phyloP scores from a whole-genome alignment of 306 rosid genomes.

The Sechiopsis laciniata region DNA sequence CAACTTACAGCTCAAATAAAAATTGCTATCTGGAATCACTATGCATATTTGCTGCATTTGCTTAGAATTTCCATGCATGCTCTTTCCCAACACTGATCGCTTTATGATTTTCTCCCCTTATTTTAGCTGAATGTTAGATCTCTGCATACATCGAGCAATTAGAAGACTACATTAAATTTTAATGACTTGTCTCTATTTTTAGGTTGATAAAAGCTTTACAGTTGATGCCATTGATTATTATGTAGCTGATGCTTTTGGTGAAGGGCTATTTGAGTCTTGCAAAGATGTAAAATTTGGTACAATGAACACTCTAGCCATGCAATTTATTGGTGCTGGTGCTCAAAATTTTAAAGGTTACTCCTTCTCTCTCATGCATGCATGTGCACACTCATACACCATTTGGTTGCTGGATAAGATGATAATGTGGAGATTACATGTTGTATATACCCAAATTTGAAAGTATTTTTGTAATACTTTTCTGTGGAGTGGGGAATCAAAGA shows the following conservation, averaged over 20 bases:
- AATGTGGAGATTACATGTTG: neutral
- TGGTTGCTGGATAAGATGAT: conserved; percentile 12
- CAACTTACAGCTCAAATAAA: neutral
- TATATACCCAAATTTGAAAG: neutral
- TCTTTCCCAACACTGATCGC: neutral
- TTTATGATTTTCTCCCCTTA: conserved; percentile 4
- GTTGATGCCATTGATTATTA: conserved; percentile 81
- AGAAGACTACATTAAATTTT: conserved; percentile 21
- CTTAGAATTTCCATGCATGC: neutral
- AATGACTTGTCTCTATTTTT: conserved; percentile 24
- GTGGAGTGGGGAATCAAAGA: neutral
- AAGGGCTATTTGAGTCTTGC: conserved; percentile 88
- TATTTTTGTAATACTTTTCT: neutral
- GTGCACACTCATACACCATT: neutral
- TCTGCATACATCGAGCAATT: neutral
- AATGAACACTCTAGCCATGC: conserved; percentile 71
- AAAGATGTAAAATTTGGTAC: conserved; percentile 95
- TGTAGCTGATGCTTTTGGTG: conserved; percentile 74
- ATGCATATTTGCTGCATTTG: conserved; percentile 4
- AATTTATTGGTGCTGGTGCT: conserved; percentile 86
- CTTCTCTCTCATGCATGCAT: conserved; percentile 17
- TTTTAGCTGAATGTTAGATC: conserved; percentile 10
- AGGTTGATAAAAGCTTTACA: conserved; percentile 67
- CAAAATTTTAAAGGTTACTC: conserved; percentile 65
- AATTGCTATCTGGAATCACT: neutral